These are phyloP conservation scores for Tricharina praecox DNA, from an alignment of 495 filamentous ascomycete species.

Conservation along the genomic window DNA sequence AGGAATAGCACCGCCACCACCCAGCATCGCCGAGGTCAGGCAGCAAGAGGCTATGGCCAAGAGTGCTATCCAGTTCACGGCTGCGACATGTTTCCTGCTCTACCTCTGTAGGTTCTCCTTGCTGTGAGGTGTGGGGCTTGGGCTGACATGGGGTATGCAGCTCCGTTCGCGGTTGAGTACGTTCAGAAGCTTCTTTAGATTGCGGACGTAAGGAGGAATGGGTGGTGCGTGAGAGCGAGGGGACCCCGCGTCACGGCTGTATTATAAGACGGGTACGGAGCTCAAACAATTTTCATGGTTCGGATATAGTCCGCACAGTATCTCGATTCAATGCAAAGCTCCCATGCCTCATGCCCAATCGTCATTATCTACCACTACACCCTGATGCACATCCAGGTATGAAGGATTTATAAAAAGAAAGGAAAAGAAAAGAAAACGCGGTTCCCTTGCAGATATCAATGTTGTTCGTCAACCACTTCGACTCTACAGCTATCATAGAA, in stretches of 20 bases:
- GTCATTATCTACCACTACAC: no score
- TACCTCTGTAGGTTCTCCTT: conserved; percentile 54
- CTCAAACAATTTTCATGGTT: no score
- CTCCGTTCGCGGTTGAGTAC: conserved; percentile 69
- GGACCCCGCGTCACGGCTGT: no score
- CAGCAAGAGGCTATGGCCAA: conserved; percentile 54
- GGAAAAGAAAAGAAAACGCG: no score
- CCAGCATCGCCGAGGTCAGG: conserved; percentile 37
- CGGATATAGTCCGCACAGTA: no score
- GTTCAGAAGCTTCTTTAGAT: conserved; percentile 55
- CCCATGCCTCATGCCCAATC: no score
- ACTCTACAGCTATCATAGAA: conserved; percentile 8
- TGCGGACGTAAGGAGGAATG: conserved; percentile 1
- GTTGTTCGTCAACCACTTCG: not conserved
- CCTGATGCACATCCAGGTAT: no score
- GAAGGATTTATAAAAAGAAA: no score
- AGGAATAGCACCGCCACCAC: conserved; percentile 33
- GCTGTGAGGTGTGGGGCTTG: conserved; percentile 40
- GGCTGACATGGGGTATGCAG: conserved; percentile 36
- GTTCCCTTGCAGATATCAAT: no score
- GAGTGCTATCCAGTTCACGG: conserved; percentile 44
- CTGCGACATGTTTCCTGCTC: conserved; percentile 47
- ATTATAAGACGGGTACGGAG: no score
- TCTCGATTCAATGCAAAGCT: no score
- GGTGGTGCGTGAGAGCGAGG: not conserved